These are phyloP conservation scores for Curvularia spicifera DNA, from an alignment of 2,329 filamentous ascomycete species.

Conservation along the genomic window DNA sequence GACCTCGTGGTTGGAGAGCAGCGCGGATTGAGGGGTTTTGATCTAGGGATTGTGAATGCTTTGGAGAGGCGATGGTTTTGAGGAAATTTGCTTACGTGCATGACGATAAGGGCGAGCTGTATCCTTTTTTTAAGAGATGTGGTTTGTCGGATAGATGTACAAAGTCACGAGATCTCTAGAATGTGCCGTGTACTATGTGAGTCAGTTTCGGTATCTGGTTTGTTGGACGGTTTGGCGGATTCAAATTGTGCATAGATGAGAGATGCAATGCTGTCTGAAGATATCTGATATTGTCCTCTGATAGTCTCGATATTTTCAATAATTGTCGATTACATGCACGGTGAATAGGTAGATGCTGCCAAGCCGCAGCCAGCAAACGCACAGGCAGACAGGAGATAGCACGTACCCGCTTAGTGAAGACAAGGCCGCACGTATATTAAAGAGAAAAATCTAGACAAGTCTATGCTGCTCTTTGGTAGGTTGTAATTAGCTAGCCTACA, in stretches of 20 bases:
- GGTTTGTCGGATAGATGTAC: not conserved
- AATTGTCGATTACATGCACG: not conserved
- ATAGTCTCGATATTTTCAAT: not conserved
- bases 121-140: not conserved
- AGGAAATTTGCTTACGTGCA: not conserved
- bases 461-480: not conserved
- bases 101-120: not conserved
- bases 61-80: no score
- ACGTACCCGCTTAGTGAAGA: not conserved
- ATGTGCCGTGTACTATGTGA: not conserved
- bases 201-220: not conserved
- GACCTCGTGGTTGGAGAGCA: conserved; percentile 76
- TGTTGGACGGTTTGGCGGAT: not conserved
- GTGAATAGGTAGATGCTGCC: not conserved
- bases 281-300: not conserved
- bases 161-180: not conserved
- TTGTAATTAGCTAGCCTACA: conserved; percentile 4
- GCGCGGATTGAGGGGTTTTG: conserved; percentile 71
- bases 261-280: not conserved
- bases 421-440: not conserved
- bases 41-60: conserved; percentile 56
- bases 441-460: not conserved
- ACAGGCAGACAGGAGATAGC: not conserved
- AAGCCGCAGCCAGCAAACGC: conserved; percentile 2
- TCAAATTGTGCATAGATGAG: no score